These are phyloP conservation scores for Auriscalpium microsporum DNA, from an alignment of 768 basidiomycete genomes.

Conservation along the genomic window DNA sequence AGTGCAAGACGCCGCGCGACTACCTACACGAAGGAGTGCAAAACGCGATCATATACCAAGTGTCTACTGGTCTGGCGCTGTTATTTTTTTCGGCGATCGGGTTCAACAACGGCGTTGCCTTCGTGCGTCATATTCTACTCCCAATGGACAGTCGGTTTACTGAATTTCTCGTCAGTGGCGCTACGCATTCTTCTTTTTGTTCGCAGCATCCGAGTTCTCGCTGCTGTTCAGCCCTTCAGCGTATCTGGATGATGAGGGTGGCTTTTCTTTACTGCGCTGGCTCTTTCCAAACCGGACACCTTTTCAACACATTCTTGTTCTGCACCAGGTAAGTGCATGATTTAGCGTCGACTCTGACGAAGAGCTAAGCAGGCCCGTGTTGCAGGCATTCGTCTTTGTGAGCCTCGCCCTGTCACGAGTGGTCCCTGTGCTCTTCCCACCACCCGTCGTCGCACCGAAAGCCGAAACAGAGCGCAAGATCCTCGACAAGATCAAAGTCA, in stretches of 20 bases:
- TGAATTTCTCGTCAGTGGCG: constrained; percentile 54
- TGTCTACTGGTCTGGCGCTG: constrained; percentile 47
- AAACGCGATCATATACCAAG: constrained; percentile 57
- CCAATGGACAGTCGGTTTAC: neutral
- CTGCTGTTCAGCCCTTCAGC: constrained; percentile 56
- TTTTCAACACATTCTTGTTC: constrained; percentile 69
- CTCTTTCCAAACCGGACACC: constrained; percentile 55
- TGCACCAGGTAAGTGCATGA: constrained; percentile 42
- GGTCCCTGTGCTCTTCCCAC: constrained; percentile 55
- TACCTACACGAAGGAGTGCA: constrained; percentile 61
- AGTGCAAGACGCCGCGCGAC: constrained; percentile 61
- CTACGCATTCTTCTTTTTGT: constrained; percentile 57
- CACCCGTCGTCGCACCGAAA: constrained; percentile 3
- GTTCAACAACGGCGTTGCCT: constrained; percentile 48
- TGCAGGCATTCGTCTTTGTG: constrained; percentile 53
- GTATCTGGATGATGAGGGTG: constrained; percentile 17
- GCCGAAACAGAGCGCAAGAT: neutral
- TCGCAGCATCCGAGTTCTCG: constrained; percentile 54
- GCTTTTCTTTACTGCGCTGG: constrained; percentile 23
- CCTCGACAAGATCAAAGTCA: constrained; percentile 4
- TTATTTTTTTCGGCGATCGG: constrained; percentile 58
- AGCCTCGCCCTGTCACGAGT: constrained; percentile 67
- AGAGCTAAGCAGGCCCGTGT: neutral
- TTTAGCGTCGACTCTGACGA: neutral
- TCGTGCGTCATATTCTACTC: constrained; percentile 35